Evolutionary conservation across 345 rosid species (phyloP), one percentile per base, ranked within the genome.

Genomic region (Anastatica hierochuntica): DNA sequence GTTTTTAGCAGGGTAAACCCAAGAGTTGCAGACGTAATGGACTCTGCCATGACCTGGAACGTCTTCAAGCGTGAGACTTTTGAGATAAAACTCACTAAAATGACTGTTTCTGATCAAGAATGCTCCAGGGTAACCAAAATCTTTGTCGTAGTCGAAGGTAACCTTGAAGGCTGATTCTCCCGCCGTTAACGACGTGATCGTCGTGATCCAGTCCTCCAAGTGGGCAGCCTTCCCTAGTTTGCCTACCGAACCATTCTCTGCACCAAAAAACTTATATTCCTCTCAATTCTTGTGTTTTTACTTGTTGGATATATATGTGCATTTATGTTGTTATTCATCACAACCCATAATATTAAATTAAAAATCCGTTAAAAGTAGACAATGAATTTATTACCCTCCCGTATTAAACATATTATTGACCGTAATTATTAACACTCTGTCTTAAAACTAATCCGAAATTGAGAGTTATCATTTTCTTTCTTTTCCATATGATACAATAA

Each of bases 21-120:
- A 89, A 3, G 97, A 89, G 56, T 85, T 81, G 64, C 97, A 89
- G 19, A 79, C 55, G 64, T 83, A 89, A 52, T 81, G 92, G 52
- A 89, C 44, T 41, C 53, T 64, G 7, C 83, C 92, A 31, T 79
- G 74, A 35, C 79, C 88, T 1, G 92, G 95, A 38, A 77, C 79
- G 18, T 79, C 72, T 60, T 85, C 95, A 18, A 89, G 80, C 0
- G 85, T 85, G 54, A 83, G 57, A 11, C 82, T 75, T 69, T 70
- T 78, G 69, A 89, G 92, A 53, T 66, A 77, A 53, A 89, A 85
- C 70, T 85, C 84, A 38, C 64, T 76, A 24, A 70, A 72, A 52
- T 89, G 95, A 14, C 75, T 64, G 59, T 79, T 89, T 16, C 17
- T 72, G 4, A 89, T 60, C 8, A 73, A 33, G 59, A 89, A 56